Evolutionary conservation across 2,329 filamentous ascomycete species (phyloP).

Genomic region (Fusarium aywerte): DNA sequence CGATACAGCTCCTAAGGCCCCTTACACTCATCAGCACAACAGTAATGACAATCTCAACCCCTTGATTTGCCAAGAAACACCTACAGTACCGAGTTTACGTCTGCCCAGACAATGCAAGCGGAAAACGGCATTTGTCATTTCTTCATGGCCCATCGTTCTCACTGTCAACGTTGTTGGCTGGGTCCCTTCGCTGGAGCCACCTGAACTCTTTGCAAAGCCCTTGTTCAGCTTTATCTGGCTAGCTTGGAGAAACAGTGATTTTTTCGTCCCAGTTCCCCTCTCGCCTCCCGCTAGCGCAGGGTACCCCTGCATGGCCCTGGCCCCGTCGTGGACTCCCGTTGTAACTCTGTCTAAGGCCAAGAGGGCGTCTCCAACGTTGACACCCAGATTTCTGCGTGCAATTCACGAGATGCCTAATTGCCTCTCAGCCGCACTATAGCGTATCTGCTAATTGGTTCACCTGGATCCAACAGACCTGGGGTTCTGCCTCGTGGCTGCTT

Average conservation of each 20-base stretch:
- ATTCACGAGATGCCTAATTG: conserved; percentile 25
- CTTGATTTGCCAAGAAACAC: conserved; percentile 15
- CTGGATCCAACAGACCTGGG: background rate
- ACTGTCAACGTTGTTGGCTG: conserved; percentile 13
- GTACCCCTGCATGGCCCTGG: conserved; percentile 17
- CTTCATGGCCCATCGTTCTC: conserved; percentile 3
- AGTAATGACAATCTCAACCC: background rate
- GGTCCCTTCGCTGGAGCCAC: conserved; percentile 17
- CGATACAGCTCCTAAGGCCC: background rate
- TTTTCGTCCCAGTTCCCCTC: conserved; percentile 24
- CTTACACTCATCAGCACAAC: background rate
- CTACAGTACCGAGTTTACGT: conserved; percentile 1
- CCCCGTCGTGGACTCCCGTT: conserved; percentile 3
- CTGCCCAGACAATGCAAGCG: conserved; percentile 32
- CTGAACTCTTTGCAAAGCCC: conserved; percentile 28
- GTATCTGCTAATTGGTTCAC: conserved; percentile 30
- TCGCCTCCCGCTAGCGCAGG: conserved; percentile 9
- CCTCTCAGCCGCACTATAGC: conserved; percentile 42
- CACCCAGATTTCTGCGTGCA: conserved; percentile 19
- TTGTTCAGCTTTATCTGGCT: conserved; percentile 22
- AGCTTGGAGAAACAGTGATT: conserved; percentile 15
- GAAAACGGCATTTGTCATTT: conserved; percentile 26
- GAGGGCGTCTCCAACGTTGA: conserved; percentile 19
- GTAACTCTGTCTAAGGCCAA: conserved; percentile 13
- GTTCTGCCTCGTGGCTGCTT: conserved; percentile 42